These are phyloP conservation scores for Ambrosia trifida DNA, from an alignment of 129 eudicot species.

Conservation along the genomic window DNA sequence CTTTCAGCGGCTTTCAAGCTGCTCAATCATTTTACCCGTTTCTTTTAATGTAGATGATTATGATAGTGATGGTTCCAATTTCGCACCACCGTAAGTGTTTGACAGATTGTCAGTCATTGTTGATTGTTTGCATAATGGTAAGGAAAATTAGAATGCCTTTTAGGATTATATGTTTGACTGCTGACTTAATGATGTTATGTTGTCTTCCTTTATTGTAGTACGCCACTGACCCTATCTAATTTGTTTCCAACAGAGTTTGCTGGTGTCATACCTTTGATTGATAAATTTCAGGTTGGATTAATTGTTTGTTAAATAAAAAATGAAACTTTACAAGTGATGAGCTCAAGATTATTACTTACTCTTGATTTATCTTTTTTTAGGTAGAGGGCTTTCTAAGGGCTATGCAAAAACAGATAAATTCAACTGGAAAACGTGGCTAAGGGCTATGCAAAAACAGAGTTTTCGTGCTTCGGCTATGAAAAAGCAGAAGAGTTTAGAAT, in stretches of 20 bases:
- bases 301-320: background rate
- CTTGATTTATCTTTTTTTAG: slow-evolving; percentile 32
- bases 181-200: background rate
- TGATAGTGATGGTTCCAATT: slow-evolving; percentile 90
- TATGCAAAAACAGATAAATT: slow-evolving; percentile 94
- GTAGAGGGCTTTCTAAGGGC: slow-evolving; percentile 95
- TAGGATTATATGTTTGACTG: slow-evolving; percentile 13
- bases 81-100: slow-evolving; percentile 89
- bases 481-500: too few relatives aligned
- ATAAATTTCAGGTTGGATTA: slow-evolving; percentile 76
- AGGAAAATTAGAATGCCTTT: slow-evolving; percentile 7
- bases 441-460: too few relatives aligned
- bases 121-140: background rate
- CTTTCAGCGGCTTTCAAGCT: too few relatives aligned
- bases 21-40: too few relatives aligned
- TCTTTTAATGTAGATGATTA: slow-evolving; percentile 90
- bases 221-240: slow-evolving; percentile 79
- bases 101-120: too few relatives aligned
- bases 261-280: slow-evolving; percentile 92
- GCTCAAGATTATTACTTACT: slow-evolving; percentile 21
- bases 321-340: slow-evolving; percentile 11
- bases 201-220: slow-evolving; percentile 50
- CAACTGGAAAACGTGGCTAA: slow-evolving; percentile 91
- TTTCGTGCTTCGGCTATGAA: too few relatives aligned
- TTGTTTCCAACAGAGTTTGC: slow-evolving; percentile 91